phyloP scores from a whole-genome alignment of 1,139 yeast genomes.

The Candida freyschussii region DNA sequence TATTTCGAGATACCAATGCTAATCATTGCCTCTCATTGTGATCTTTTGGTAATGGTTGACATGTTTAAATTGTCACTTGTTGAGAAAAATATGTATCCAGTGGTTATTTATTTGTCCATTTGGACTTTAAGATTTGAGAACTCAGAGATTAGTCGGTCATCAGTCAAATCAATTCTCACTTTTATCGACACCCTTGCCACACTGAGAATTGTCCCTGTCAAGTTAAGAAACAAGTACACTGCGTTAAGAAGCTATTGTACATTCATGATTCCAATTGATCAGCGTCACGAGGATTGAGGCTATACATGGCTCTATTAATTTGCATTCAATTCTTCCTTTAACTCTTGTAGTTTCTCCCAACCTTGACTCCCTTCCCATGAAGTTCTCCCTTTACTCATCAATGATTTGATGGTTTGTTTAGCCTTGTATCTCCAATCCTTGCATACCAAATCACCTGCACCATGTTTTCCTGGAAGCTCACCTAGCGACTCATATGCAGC shows the following conservation, averaged over 20 bases:
- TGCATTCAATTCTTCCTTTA: slow-evolving; percentile 33
- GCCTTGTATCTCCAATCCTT: slow-evolving; percentile 91
- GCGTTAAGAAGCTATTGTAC: slow-evolving; percentile 11
- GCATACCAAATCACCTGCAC: slow-evolving; percentile 81
- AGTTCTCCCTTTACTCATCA: slow-evolving; percentile 74
- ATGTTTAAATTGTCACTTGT: slow-evolving; percentile 32
- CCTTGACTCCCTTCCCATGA: slow-evolving; percentile 80
- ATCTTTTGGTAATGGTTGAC: slow-evolving; percentile 31
- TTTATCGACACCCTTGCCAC: slow-evolving; percentile 19
- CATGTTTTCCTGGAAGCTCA: slow-evolving; percentile 78
- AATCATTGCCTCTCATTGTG: slow-evolving; percentile 36
- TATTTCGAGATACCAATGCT: slow-evolving; percentile 28
- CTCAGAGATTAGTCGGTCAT: slow-evolving; percentile 37
- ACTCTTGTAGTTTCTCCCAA: slow-evolving; percentile 58
- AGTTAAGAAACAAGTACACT: slow-evolving; percentile 5
- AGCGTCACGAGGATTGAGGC: too few species aligned
- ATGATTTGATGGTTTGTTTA: slow-evolving; percentile 61
- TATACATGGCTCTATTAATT: neutral
- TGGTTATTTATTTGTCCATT: slow-evolving; percentile 35
- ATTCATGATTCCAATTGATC: slow-evolving; percentile 13
- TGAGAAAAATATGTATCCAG: slow-evolving; percentile 26
- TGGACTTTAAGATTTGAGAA: slow-evolving; percentile 40
- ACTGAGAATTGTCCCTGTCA: slow-evolving; percentile 5
- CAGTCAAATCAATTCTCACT: slow-evolving; percentile 28
- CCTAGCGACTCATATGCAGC: slow-evolving; percentile 89